Conservation (phyloP, 1,139 yeast genomes). For the Scheffersomyces lignicola region DNA sequence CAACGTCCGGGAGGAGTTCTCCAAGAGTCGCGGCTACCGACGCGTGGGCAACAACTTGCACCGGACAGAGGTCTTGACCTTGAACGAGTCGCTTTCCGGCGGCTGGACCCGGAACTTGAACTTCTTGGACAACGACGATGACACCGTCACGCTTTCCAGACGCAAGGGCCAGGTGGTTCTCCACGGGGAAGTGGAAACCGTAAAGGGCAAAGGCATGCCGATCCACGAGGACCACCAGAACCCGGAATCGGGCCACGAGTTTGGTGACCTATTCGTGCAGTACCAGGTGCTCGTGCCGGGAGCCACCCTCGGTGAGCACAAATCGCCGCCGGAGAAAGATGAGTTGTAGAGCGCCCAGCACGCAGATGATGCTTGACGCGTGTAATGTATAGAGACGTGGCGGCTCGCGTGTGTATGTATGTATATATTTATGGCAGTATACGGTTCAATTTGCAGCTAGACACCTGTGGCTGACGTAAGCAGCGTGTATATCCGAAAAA, state of each 20-base stretch:
- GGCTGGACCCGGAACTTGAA: constrained; percentile 73
- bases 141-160: constrained; percentile 49
- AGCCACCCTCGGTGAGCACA: constrained; percentile 10
- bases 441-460: constrained; percentile 3
- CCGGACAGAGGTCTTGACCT: constrained; percentile 75
- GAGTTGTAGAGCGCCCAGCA: constrained; percentile 14
- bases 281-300: constrained; percentile 60
- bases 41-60: constrained; percentile 73
- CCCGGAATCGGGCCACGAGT: constrained; percentile 42
- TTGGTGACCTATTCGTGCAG: constrained; percentile 76
- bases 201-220: constrained; percentile 89
- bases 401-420: not conserved
- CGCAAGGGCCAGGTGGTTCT: constrained; percentile 49
- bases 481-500: too few relatives aligned
- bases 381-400: not conserved
- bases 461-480: too few relatives aligned
- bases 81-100: constrained; percentile 73
- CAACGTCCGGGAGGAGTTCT: constrained; percentile 53
- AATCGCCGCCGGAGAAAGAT: constrained; percentile 9
- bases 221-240: constrained; percentile 14
- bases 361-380: too few relatives aligned
- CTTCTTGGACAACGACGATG: constrained; percentile 62
- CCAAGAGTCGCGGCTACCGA: constrained; percentile 76
- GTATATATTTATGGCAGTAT: not conserved
- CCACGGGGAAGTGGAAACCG: constrained; percentile 69